A percentile compares a stretch with the other conserved stretches of the same genome.
Conservation (phyloP, 495 filamentous ascomycete genomes). For the Talaromyces ruber region DNA sequence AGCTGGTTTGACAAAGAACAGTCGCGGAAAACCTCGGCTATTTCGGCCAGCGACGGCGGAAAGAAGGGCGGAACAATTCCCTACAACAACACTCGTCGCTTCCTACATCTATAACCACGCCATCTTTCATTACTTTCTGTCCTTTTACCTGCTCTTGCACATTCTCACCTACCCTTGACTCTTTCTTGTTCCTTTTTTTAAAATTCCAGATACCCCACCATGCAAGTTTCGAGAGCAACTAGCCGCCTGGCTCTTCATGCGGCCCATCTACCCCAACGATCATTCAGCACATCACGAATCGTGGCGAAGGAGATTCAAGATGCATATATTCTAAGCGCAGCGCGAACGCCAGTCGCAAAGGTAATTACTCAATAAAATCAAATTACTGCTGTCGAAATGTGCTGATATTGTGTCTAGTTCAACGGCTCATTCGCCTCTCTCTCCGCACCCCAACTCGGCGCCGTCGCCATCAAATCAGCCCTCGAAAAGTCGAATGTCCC, state of each 20-base stretch:
- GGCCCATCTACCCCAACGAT: slow-evolving; percentile 44
- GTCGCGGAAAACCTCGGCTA: slow-evolving; percentile 6
- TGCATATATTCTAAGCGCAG: slow-evolving; percentile 83
- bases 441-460: slow-evolving; percentile 76
- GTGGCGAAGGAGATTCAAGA: slow-evolving; percentile 67
- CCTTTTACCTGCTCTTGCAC: background rate
- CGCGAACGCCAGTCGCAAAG: slow-evolving; percentile 81
- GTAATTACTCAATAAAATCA: slow-evolving; percentile 29
- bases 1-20: background rate
- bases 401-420: slow-evolving; percentile 49
- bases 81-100: background rate
- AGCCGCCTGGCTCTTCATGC: slow-evolving; percentile 21
- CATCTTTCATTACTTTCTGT: background rate
- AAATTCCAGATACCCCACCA: slow-evolving; percentile 7
- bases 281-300: slow-evolving; percentile 56
- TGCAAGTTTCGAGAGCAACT: slow-evolving; percentile 15
- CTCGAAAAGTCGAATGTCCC: slow-evolving; percentile 76
- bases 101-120: slow-evolving; percentile 1
- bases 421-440: slow-evolving; percentile 80
- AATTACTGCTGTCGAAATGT: background rate
- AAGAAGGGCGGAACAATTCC: slow-evolving; percentile 3
- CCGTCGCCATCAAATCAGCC: slow-evolving; percentile 82
- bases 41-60: background rate
- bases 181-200: background rate
- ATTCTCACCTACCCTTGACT: background rate